phyloP scores from a whole-genome alignment of 192 early-diverging fungal genomes.

The Fimicolochytrium jonesii region DNA sequence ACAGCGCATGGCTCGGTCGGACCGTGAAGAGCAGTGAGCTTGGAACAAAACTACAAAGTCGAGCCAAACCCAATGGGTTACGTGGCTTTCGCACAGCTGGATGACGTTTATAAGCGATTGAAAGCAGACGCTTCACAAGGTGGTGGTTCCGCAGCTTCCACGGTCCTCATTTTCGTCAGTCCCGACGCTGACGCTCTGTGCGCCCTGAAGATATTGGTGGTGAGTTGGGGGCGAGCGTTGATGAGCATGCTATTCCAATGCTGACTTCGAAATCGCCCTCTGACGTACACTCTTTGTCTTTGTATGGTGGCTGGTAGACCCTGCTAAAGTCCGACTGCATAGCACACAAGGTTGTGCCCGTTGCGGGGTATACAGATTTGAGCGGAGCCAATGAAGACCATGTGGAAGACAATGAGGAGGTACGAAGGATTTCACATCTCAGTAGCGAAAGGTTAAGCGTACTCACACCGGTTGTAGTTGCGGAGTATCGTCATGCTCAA shows the following conservation, averaged over 20 bases:
- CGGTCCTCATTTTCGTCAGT: conserved; percentile 69
- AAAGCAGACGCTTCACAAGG: conserved; percentile 19
- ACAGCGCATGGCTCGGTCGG: too few species aligned
- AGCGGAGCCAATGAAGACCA: conserved; percentile 46
- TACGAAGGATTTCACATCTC: conserved; percentile 6
- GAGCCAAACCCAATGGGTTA: conserved; percentile 23
- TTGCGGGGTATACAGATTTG: conserved; percentile 63
- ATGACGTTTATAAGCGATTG: conserved; percentile 26
- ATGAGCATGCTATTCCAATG: too few species aligned
- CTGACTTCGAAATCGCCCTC: too few species aligned
- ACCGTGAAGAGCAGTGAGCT: too few species aligned
- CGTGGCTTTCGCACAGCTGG: conserved; percentile 16
- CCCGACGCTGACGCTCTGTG: conserved; percentile 81
- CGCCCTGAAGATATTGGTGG: conserved; percentile 72
- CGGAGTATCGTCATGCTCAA: conserved; percentile 78
- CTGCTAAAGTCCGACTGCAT: conserved; percentile 80
- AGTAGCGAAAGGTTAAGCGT: too few species aligned
- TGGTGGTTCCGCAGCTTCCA: conserved; percentile 23
- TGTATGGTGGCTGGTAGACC: conserved; percentile 44
- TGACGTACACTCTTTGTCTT: too few species aligned
- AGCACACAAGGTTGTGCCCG: conserved; percentile 76
- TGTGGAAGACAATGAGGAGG: conserved; percentile 49
- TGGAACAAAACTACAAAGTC: too few species aligned
- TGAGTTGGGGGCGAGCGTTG: conserved; percentile 33
- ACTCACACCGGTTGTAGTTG: conserved; percentile 56